Evolutionary conservation across 2,329 filamentous ascomycete species (phyloP), one percentile per base, ranked within the genome.

Genomic region (Neurospora sp.): DNA sequence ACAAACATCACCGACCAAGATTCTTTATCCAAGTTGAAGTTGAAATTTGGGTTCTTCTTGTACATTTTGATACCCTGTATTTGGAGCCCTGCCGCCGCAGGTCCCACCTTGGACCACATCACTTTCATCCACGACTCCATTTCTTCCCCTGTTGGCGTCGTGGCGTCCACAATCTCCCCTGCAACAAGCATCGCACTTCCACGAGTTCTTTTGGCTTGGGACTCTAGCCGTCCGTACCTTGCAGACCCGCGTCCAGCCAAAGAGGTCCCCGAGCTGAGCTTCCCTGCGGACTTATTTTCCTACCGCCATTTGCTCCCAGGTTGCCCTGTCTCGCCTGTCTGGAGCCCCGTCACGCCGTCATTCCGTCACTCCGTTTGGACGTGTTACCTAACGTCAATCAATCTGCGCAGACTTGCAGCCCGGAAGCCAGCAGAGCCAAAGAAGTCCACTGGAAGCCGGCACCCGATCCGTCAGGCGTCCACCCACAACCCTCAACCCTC

Each of bases 401-500:
- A 33, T 62, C 23, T 62, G 52, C 23, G 52, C 52, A 62, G 52
- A 62, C 23, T 17, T 62, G 52, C 52, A 36, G 52, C 52, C 46
- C 46, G 46, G 46, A 52, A 11, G 46, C 46, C 46, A 52, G 19
- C 46, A 52, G 19, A 52, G 43, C 46, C 46, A 52, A 28, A 52
- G 43, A 52, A 52, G 46, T 52, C 46, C 46, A 52, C 46, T 52
- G 11, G 19, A 12, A 52, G 46, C 52, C 52, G 52, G 52, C 52
- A 62, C 52, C 28, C 52, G 52, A 62, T 62, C 52, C 23, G 52
- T n/a, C 28, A 62, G 52, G 52, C 52, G 52, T 62, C 52, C 52
- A 36, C 23, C 23, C 52, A 62, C 52, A 15, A 33, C 28, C 52
- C 52, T 11, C 41, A 69, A 70, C 52, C 71, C 67, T 69, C 66